Conservation (phyloP, 192 early-diverging fungal species). For the Linnemannia schmuckeri region DNA sequence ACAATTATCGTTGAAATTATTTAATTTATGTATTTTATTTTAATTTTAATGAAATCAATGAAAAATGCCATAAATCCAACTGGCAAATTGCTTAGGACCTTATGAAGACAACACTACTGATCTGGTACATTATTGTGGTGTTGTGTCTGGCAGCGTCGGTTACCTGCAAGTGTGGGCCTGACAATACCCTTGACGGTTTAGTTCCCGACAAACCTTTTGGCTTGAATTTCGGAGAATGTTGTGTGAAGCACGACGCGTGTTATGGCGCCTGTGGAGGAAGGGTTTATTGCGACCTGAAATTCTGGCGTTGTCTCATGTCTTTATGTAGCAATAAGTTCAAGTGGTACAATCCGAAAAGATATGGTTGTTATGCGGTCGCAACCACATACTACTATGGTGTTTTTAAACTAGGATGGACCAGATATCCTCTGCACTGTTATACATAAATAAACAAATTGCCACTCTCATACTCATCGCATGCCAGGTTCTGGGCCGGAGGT, state of each 20-base stretch:
- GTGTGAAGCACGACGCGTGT: not conserved
- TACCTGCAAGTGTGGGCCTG: not conserved
- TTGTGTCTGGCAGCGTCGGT: not conserved
- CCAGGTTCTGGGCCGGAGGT: not conserved
- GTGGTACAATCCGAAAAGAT: not conserved
- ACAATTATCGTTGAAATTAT: not conserved
- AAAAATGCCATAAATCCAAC: too few relatives aligned
- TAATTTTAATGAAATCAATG: not conserved
- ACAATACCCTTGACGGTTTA: not conserved
- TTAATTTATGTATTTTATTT: too few relatives aligned
- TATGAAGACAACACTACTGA: not conserved
- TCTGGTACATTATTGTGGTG: not conserved
- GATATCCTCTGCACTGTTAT: not conserved
- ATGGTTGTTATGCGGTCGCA: not conserved
- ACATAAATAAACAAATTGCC: not conserved
- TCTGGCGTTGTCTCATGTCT: not conserved
- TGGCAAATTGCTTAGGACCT: not conserved
- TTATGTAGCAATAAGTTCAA: not conserved
- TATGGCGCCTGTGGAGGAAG: not conserved
- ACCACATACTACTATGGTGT: not conserved
- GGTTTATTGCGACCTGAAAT: not conserved
- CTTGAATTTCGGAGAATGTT: not conserved
- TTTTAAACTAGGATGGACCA: not conserved
- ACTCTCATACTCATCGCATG: not conserved
- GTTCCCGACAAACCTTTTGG: not conserved